Conservation (phyloP, 768 basidiomycete genomes). For the Tephrocybe rancida region DNA sequence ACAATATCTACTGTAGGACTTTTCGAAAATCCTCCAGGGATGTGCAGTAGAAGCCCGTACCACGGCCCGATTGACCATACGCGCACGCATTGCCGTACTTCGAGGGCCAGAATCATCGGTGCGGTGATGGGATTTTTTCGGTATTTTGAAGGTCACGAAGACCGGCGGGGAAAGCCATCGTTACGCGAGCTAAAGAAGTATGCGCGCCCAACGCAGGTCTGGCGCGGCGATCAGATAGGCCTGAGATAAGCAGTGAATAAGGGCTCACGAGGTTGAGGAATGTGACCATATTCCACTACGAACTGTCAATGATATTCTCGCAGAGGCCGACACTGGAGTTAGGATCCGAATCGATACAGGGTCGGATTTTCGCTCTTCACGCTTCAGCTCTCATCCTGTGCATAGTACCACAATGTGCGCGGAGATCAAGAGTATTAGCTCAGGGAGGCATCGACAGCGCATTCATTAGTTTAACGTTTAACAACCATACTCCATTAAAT, state of each 20-base stretch:
- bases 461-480: no score
- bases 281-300: neutral
- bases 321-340: neutral
- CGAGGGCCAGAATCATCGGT: neutral
- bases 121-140: no score
- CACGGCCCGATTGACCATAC: no score
- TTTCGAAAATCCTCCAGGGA: no score
- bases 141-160: no score
- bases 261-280: slow-evolving; percentile 4
- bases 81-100: neutral
- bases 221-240: slow-evolving; percentile 5
- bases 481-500: no score
- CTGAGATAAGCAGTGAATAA: neutral
- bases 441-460: no score
- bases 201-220: neutral
- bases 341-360: slow-evolving; percentile 11
- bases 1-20: no score
- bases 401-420: neutral
- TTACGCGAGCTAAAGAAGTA: neutral
- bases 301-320: neutral
- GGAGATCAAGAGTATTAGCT: neutral
- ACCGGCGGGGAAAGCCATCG: neutral
- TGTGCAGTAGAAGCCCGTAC: no score
- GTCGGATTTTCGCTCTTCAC: no score
- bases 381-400: neutral